A percentile compares a stretch with the other conserved stretches of the same genome.
phyloP scores from a whole-genome alignment of 192 early-diverging fungal species.

The Ambispora gerdemannii region DNA sequence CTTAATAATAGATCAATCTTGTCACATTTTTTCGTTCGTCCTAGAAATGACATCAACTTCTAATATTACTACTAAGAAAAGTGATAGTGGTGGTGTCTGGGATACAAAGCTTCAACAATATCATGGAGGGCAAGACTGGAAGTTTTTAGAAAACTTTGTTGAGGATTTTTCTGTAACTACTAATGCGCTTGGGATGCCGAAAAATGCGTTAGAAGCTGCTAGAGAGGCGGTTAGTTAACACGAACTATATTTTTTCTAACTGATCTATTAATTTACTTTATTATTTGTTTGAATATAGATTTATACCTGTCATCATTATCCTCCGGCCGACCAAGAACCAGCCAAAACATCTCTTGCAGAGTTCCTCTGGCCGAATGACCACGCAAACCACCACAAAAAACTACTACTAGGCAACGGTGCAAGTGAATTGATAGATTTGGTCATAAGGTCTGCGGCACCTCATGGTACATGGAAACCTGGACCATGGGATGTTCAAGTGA shows the following conservation, averaged over 20 bases:
- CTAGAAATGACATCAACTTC: neutral
- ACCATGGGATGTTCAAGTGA: conserved; percentile 72
- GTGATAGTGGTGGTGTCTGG: conserved; percentile 47
- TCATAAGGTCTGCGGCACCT: conserved; percentile 74
- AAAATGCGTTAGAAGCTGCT: conserved; percentile 69
- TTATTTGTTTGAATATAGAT: conserved; percentile 38
- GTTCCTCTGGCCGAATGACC: conserved; percentile 73
- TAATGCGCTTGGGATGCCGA: conserved; percentile 81
- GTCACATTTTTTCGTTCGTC: no score
- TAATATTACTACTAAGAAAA: no score
- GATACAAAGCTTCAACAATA: conserved; percentile 86
- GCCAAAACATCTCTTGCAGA: conserved; percentile 76
- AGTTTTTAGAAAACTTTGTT: conserved; percentile 79
- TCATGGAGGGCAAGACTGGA: conserved; percentile 86
- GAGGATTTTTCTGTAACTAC: conserved; percentile 93
- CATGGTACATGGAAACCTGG: conserved; percentile 81
- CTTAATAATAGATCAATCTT: no score
- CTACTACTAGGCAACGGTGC: conserved; percentile 87
- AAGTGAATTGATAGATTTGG: conserved; percentile 86
- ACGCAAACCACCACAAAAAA: conserved; percentile 53
- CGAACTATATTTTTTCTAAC: neutral
- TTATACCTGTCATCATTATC: conserved; percentile 80
- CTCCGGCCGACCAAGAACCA: conserved; percentile 88
- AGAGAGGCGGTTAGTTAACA: conserved; percentile 58
- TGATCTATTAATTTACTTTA: neutral